Evolutionary conservation across 768 basidiomycete species (phyloP).

Genomic region (Phylloporus sp.): DNA sequence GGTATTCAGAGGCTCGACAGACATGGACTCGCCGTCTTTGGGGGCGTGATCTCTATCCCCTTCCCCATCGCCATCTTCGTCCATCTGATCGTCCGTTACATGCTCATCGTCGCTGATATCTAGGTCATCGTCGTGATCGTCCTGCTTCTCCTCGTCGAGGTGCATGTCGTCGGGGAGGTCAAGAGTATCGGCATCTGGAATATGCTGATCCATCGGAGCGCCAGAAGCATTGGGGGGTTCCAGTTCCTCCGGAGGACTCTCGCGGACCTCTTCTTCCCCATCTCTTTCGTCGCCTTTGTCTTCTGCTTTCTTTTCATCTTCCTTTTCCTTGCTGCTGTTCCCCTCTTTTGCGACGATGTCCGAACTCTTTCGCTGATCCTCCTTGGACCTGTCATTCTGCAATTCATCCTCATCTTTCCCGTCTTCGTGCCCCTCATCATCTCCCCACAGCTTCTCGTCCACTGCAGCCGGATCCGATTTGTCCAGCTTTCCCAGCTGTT

Average conservation of each 20-base stretch:
- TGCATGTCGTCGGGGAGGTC: slow-evolving; percentile 88
- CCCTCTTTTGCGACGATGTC: slow-evolving; percentile 82
- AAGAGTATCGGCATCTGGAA: slow-evolving; percentile 76
- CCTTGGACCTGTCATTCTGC: slow-evolving; percentile 55
- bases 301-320: slow-evolving; percentile 32
- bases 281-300: slow-evolving; percentile 26
- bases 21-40: slow-evolving; percentile 19
- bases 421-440: slow-evolving; percentile 64
- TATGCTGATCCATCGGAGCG: slow-evolving; percentile 67
- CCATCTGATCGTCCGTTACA: slow-evolving; percentile 22
- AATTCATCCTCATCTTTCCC: slow-evolving; percentile 44
- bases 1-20: slow-evolving; percentile 22
- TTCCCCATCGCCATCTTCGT: slow-evolving; percentile 20
- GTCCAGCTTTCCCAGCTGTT: slow-evolving; percentile 79
- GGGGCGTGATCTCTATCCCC: slow-evolving; percentile 4
- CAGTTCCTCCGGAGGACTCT: slow-evolving; percentile 40
- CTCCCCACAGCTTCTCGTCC: slow-evolving; percentile 97
- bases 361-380: slow-evolving; percentile 41
- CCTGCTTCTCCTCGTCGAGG: slow-evolving; percentile 39
- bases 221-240: slow-evolving; percentile 49
- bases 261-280: slow-evolving; percentile 22
- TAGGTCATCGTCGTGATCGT: slow-evolving; percentile 23
- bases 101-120: slow-evolving; percentile 33
- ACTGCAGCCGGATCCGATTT: slow-evolving; percentile 75
- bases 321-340: slow-evolving; percentile 31